Conservation (phyloP, 164 flowering plant species). For the Vitis riparia region DNA sequence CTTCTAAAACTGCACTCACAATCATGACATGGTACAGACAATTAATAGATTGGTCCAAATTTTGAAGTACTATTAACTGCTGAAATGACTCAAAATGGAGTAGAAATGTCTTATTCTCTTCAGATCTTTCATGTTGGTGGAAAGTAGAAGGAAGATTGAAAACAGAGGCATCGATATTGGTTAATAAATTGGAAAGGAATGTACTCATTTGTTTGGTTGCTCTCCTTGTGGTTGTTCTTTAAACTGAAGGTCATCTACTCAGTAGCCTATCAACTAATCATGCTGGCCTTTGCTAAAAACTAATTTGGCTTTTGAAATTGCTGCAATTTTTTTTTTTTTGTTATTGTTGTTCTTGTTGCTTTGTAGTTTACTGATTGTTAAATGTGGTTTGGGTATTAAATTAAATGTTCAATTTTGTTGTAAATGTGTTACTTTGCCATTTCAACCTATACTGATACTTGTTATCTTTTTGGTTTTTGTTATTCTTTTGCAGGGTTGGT, state of each 20-base stretch:
- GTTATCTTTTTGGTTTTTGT: slow-evolving; percentile 14
- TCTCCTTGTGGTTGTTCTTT: not conserved
- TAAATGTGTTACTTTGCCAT: not conserved
- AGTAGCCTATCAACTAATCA: not conserved
- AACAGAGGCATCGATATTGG: too few relatives aligned
- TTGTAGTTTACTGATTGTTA: not conserved
- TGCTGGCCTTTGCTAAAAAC: not conserved
- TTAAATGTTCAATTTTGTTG: not conserved
- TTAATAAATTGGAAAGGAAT: too few relatives aligned
- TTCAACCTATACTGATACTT: slow-evolving; percentile 6
- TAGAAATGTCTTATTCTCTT: too few relatives aligned
- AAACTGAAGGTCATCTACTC: not conserved
- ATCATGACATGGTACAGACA: too few relatives aligned
- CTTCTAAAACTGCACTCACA: too few relatives aligned
- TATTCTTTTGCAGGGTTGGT: slow-evolving; percentile 62
- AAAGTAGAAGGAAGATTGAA: too few relatives aligned
- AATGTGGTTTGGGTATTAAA: not conserved
- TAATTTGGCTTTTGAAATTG: not conserved
- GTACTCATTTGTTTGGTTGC: not conserved
- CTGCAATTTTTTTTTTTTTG: not conserved
- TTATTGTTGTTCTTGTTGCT: not conserved
- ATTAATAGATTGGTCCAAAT: too few relatives aligned
- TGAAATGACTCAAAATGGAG: too few relatives aligned
- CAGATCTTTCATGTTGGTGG: too few relatives aligned
- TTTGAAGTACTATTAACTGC: too few relatives aligned